Evolutionary conservation across 2,329 filamentous ascomycete genomes (phyloP).

Genomic region (Exophiala xenobiotica): DNA sequence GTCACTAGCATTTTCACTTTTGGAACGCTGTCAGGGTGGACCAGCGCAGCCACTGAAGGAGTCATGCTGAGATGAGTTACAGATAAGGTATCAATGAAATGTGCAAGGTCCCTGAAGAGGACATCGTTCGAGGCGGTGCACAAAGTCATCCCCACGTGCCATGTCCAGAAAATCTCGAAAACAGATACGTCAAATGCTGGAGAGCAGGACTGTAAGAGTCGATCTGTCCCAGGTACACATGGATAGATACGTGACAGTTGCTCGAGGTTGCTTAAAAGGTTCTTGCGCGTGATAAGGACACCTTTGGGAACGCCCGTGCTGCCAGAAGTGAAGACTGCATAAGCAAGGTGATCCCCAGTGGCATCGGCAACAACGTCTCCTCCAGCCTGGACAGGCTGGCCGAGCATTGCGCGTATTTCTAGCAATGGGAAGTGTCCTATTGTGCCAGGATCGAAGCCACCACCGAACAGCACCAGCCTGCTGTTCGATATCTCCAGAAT

Average conservation of each 20-base stretch:
- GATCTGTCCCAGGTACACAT: slow-evolving; percentile 44
- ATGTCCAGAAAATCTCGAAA: slow-evolving; percentile 86
- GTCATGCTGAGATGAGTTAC: slow-evolving; percentile 84
- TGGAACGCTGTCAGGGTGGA: slow-evolving; percentile 68
- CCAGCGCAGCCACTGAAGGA: slow-evolving; percentile 76
- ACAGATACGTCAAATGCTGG: slow-evolving; percentile 85
- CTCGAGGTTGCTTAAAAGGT: slow-evolving; percentile 73
- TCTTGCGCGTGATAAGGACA: slow-evolving; percentile 72
- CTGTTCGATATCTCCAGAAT: slow-evolving; percentile 62
- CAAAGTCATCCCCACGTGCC: slow-evolving; percentile 74
- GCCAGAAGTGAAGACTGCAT: slow-evolving; percentile 80
- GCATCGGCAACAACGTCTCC: slow-evolving; percentile 29
- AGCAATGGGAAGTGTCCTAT: background rate
- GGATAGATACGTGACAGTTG: slow-evolving; percentile 68
- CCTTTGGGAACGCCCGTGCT: slow-evolving; percentile 80
- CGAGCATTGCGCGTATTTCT: slow-evolving; percentile 6
- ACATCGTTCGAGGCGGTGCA: slow-evolving; percentile 73
- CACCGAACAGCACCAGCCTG: slow-evolving; percentile 11
- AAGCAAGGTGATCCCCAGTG: slow-evolving; percentile 56
- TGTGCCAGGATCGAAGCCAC: background rate
- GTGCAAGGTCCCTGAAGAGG: slow-evolving; percentile 70
- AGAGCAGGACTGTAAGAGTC: slow-evolving; percentile 79
- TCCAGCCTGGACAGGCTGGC: background rate
- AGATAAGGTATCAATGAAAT: slow-evolving; percentile 59
- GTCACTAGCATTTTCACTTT: slow-evolving; percentile 73